These are phyloP conservation scores for Scytalidium sp. DNA, from an alignment of 2,329 filamentous ascomycete genomes.

Conservation along the genomic window DNA sequence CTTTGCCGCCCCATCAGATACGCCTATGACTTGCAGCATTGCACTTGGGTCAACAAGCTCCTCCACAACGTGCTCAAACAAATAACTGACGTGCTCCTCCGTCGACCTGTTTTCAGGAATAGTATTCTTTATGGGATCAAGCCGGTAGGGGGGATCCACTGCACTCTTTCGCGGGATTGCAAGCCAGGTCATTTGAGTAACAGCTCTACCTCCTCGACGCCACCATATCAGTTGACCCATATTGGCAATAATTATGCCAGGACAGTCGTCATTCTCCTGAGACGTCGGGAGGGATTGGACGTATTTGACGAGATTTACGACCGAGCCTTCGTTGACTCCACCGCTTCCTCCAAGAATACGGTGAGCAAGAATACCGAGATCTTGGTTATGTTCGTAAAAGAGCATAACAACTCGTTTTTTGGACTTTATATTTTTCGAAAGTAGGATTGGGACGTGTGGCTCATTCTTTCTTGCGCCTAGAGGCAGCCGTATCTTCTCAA, in stretches of 20 bases:
- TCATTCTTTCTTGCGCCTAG: slow-evolving; percentile 41
- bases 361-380: slow-evolving; percentile 73
- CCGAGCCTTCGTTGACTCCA: slow-evolving; percentile 68
- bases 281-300: slow-evolving; percentile 28
- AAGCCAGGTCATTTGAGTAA: slow-evolving; percentile 57
- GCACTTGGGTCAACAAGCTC: slow-evolving; percentile 45
- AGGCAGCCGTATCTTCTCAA: slow-evolving; percentile 62
- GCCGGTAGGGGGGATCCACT: slow-evolving; percentile 52
- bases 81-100: slow-evolving; percentile 59
- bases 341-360: slow-evolving; percentile 61
- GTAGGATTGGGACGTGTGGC: slow-evolving; percentile 68
- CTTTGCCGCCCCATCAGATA: slow-evolving; percentile 63
- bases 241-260: slow-evolving; percentile 73
- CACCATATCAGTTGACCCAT: slow-evolving; percentile 76
- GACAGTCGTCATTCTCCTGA: slow-evolving; percentile 28
- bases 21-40: slow-evolving; percentile 66
- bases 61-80: slow-evolving; percentile 63
- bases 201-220: slow-evolving; percentile 54
- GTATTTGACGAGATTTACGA: slow-evolving; percentile 58
- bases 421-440: slow-evolving; percentile 50
- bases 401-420: slow-evolving; percentile 68
- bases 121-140: slow-evolving; percentile 54
- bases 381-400: slow-evolving; percentile 68
- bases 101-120: slow-evolving; percentile 58
- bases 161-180: slow-evolving; percentile 60